Conservation (phyloP, 2,329 filamentous ascomycete species). For the Penicillium sp. region DNA sequence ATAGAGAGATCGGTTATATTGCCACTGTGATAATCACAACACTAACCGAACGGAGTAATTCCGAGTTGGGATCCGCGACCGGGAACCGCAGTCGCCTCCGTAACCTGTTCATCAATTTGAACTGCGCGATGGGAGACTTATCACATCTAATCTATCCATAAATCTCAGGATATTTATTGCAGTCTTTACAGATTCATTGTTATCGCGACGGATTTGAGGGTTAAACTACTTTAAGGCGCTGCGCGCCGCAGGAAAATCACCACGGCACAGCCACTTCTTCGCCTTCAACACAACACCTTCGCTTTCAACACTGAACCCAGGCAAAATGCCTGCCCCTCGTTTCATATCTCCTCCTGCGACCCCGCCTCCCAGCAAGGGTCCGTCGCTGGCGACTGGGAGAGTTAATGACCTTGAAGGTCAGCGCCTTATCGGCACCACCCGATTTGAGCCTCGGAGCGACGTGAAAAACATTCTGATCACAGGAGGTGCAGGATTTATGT, state of each 20-base stretch:
- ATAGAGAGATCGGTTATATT: not conserved
- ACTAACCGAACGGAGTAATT: not conserved
- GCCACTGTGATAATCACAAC: not conserved
- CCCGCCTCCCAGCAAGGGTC: not conserved
- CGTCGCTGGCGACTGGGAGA: not conserved
- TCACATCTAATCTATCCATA: not conserved
- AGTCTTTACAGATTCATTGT: not conserved
- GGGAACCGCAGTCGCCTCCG: not conserved
- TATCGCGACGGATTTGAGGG: not conserved
- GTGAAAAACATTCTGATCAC: conserved; percentile 80
- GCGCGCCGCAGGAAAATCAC: not conserved
- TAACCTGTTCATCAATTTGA: not conserved
- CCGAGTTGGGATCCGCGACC: not conserved
- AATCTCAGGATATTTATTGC: not conserved
- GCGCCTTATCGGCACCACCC: not conserved
- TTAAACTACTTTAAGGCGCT: not conserved
- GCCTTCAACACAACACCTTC: not conserved
- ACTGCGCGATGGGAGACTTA: not conserved
- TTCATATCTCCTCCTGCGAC: not conserved
- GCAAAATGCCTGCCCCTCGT: not conserved
- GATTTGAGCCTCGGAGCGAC: not conserved
- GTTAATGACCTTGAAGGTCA: not conserved
- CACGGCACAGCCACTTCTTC: not conserved
- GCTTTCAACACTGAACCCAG: not conserved
- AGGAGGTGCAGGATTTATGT: conserved; percentile 85